A percentile compares a stretch with the other conserved stretches of the same genome.
Evolutionary conservation across 2,329 filamentous ascomycete genomes (phyloP).

Genomic region (Clarireedia paspali): DNA sequence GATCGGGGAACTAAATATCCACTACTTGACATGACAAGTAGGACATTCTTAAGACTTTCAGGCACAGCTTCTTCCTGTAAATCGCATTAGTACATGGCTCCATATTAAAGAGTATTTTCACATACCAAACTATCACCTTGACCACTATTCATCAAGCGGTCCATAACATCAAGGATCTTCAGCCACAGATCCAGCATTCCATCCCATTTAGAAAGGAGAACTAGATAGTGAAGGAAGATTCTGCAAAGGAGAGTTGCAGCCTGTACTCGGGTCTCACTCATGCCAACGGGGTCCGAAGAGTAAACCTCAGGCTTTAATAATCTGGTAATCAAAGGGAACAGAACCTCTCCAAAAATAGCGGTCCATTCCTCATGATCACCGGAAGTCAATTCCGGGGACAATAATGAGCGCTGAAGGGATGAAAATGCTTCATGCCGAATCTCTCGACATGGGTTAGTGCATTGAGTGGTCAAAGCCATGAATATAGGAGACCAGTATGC

Average conservation of each 20-base stretch:
- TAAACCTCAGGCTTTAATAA: slow-evolving; percentile 93
- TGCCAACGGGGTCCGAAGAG: slow-evolving; percentile 80
- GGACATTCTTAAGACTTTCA: slow-evolving; percentile 91
- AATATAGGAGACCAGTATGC: slow-evolving; percentile 98
- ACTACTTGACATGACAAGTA: slow-evolving; percentile 89
- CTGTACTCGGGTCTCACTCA: slow-evolving; percentile 92
- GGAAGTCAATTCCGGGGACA: slow-evolving; percentile 79
- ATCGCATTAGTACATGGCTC: slow-evolving; percentile 8
- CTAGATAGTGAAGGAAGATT: slow-evolving; percentile 90
- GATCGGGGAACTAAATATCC: slow-evolving; percentile 71
- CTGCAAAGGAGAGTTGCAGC: slow-evolving; percentile 87
- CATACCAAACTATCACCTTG: slow-evolving; percentile 81
- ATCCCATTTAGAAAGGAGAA: slow-evolving; percentile 75
- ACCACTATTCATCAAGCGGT: slow-evolving; percentile 91
- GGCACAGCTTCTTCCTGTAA: slow-evolving; percentile 83
- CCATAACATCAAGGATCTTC: slow-evolving; percentile 87
- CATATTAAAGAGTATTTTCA: slow-evolving; percentile 18
- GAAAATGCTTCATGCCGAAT: slow-evolving; percentile 84
- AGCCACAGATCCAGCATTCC: slow-evolving; percentile 90
- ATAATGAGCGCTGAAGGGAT: slow-evolving; percentile 74
- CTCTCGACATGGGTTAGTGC: slow-evolving; percentile 88
- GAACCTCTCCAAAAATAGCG: slow-evolving; percentile 85
- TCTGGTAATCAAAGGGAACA: slow-evolving; percentile 83
- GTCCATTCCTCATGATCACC: slow-evolving; percentile 86
- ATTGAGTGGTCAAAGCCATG: slow-evolving; percentile 78